Evolutionary conservation across 2,329 filamentous ascomycete species (phyloP), one percentile per base, ranked within the genome.

Genomic region (Sporothrix brunneoviolacea): DNA sequence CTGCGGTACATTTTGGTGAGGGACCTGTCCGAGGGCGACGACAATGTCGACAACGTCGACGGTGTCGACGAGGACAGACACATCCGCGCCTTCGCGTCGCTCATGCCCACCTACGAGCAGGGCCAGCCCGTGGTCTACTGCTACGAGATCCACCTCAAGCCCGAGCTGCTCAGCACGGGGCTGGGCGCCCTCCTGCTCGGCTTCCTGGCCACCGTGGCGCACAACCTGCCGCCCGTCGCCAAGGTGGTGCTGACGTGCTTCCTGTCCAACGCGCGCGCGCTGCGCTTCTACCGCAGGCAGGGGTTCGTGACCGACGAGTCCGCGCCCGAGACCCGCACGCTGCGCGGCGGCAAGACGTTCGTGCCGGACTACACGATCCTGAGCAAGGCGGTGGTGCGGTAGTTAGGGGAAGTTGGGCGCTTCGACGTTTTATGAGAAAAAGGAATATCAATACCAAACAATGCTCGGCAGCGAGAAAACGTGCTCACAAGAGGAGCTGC

Each of bases 181-280:
- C 67, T 91, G 3, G 84, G 82, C 1, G 70, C 62, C 12, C 66
- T 73, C 12, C 69, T 91, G 35, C 79, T 91, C 70, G 60, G 64
- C 2, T 67, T 79, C 52, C 73, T 80, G 8, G 73, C 76, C 41
- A 61, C 62, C 4, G 69, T 82, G 4, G 84, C 79, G 8, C 55
- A 64, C 19, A 73, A 73, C 48, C 74, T 83, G 19, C 69, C 73
- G 2, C 70, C 71, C 1, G 71, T 85, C 40, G 65, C 70, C 19
- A 88, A 88, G 65, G 72, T 81, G 40, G 90, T 90, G 86, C 68
- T 90, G 59, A 88, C 84, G 1, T 86, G 84, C 60, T 89, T 88
- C 60, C 65, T 74, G 46, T 71, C 72, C 54, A 90, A 90, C 60
- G 57, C 65, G 28, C 65, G 65, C 3, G 86, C 76, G 0, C 66